Evolutionary conservation across 495 filamentous ascomycete genomes (phyloP), one percentile per base, ranked within the genome.

Genomic region (Hypoxylon fragiforme): DNA sequence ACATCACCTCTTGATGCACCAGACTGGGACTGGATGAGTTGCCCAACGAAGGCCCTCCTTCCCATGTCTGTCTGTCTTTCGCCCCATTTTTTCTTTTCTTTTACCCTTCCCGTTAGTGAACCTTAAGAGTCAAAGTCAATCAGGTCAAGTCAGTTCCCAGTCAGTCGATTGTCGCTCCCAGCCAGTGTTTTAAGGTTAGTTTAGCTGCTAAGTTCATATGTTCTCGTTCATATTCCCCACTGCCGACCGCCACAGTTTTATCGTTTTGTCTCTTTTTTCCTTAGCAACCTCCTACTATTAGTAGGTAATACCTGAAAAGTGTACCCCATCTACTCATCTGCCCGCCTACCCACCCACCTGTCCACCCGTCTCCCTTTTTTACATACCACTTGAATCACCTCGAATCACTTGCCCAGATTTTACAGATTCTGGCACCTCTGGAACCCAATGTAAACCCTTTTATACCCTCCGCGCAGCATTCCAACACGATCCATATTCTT

Each of bases 221-320:
- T n/a, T 28, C 24, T 28, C 9, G 24, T 28, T 22, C 24, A 44
- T 26, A 49, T 45, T 57, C 51, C 52, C 51, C 51, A 56, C 58
- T 56, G 43, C 52, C 58, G 43, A 56, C 58, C 51, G 47, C 52
- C 47, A 51, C 57, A 43, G n/a, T n/a, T n/a, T n/a, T n/a, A n/a
- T n/a, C n/a, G n/a, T n/a, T n/a, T n/a, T n/a, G n/a, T n/a, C n/a
- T n/a, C n/a, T n/a, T n/a, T n/a, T n/a, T n/a, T n/a, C n/a, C n/a
- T n/a, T n/a, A n/a, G n/a, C n/a, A n/a, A n/a, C n/a, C n/a, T n/a
- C n/a, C n/a, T n/a, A n/a, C n/a, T n/a, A n/a, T n/a, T n/a, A n/a
- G n/a, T n/a, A n/a, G n/a, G n/a, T n/a, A n/a, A n/a, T n/a, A n/a
- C n/a, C n/a, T n/a, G n/a, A n/a, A n/a, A n/a, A n/a, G n/a, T n/a